phyloP scores from a whole-genome alignment of 352 stramenopile species.

The Aphanomyces stellatus region DNA sequence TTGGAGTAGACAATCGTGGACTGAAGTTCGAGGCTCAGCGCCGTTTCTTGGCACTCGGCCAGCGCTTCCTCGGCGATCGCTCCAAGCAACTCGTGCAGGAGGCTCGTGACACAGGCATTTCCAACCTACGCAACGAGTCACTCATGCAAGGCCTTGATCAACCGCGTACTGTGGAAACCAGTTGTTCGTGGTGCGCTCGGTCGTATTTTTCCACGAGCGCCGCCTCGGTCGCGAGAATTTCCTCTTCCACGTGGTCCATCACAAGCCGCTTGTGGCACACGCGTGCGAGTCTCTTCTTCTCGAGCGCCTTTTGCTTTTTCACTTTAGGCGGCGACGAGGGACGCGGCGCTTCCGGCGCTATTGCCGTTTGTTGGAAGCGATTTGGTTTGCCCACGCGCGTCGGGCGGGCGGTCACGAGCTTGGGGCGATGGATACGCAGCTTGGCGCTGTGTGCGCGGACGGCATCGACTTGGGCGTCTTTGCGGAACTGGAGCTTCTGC shows the following conservation, averaged over 20 bases:
- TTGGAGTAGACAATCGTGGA: conserved; percentile 11
- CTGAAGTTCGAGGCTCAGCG: neutral
- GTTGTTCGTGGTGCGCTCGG: conserved; percentile 25
- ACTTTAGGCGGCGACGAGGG: neutral
- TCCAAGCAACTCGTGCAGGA: conserved; percentile 24
- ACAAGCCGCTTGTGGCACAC: conserved; percentile 55
- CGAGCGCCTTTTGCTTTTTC: conserved; percentile 22
- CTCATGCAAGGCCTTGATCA: conserved; percentile 13
- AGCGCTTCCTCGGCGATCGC: conserved; percentile 24
- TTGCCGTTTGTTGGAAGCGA: neutral
- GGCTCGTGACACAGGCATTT: conserved; percentile 21
- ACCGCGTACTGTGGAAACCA: conserved; percentile 13
- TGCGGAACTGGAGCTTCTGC: neutral
- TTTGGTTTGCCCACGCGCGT: too few relatives aligned
- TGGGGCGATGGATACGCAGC: neutral
- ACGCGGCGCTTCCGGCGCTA: neutral
- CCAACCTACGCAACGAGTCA: conserved; percentile 21
- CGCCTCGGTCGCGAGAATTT: conserved; percentile 29
- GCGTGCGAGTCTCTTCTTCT: conserved; percentile 39
- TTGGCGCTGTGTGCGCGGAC: neutral
- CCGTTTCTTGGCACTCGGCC: neutral
- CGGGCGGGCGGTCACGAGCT: too few relatives aligned
- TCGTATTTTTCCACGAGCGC: conserved; percentile 26
- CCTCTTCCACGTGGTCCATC: conserved; percentile 46
- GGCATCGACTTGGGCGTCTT: neutral